Evolutionary conservation across 352 stramenopile genomes (phyloP).

Genomic region (Pythium myriotylum): DNA sequence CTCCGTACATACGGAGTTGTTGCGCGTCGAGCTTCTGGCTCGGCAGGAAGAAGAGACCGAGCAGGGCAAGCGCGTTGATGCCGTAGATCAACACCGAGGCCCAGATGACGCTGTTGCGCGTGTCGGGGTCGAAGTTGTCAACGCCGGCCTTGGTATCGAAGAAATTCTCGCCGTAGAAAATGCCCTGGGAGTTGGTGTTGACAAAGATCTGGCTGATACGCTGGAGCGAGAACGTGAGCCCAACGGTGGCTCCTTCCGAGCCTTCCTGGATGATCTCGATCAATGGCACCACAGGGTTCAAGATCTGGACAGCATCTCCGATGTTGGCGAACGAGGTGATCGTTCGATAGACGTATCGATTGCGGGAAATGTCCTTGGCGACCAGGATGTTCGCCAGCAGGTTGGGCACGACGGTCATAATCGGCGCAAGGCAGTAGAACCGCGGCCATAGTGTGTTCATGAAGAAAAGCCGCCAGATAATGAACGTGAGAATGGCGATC

Average conservation of each 20-base stretch:
- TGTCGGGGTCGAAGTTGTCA: conserved; percentile 27
- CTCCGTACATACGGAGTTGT: conserved; percentile 40
- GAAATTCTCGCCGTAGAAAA: conserved; percentile 51
- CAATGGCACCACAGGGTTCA: conserved; percentile 59
- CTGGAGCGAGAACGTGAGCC: conserved; percentile 59
- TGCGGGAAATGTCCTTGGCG: conserved; percentile 9
- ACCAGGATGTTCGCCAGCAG: conserved; percentile 23
- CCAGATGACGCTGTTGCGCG: conserved; percentile 42
- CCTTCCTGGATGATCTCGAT: conserved; percentile 71
- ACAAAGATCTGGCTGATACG: conserved; percentile 57
- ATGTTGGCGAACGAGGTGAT: conserved; percentile 47
- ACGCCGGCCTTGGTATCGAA: conserved; percentile 36
- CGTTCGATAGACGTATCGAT: conserved; percentile 29
- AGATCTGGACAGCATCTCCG: conserved; percentile 46
- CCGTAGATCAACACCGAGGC: conserved; percentile 52
- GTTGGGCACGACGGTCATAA: conserved; percentile 33
- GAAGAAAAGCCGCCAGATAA: conserved; percentile 39
- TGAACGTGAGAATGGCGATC: conserved; percentile 32
- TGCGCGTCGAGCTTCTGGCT: conserved; percentile 42
- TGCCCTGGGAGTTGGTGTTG: conserved; percentile 42
- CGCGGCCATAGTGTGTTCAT: conserved; percentile 37
- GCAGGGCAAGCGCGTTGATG: conserved; percentile 49
- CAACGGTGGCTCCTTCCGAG: conserved; percentile 60
- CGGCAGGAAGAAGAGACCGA: conserved; percentile 46
- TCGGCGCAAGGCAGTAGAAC: conserved; percentile 38